Percentiles rank a stretch among this genome's conserved stretches.
Evolutionary conservation across 108 stramenopile species (phyloP).

Genomic region (Discostella pseudostelligera): DNA sequence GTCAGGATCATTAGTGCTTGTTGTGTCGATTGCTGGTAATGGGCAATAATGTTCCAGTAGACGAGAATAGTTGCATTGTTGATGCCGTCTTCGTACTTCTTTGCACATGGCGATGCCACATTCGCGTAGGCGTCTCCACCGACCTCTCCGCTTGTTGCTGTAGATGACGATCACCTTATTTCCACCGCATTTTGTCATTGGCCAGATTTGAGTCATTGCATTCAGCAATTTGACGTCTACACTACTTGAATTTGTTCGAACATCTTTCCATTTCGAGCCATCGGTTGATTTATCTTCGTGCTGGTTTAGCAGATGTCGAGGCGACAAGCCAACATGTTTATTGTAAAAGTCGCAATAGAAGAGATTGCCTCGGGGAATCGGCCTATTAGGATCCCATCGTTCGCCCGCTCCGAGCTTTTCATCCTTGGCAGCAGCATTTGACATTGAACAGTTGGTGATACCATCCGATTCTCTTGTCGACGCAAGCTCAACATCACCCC

Average conservation of each 20-base stretch:
- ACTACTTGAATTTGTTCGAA: constrained; percentile 17
- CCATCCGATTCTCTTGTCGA: background rate
- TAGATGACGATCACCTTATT: background rate
- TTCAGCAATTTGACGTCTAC: constrained; percentile 35
- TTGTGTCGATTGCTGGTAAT: constrained; percentile 26
- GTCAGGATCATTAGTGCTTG: constrained; percentile 1
- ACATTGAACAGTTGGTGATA: background rate
- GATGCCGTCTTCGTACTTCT: constrained; percentile 44
- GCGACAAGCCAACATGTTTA: constrained; percentile 43
- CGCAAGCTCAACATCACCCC: background rate
- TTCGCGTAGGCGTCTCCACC: constrained; percentile 50
- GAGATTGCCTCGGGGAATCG: constrained; percentile 44
- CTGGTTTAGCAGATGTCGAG: constrained; percentile 40
- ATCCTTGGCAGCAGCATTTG: too few species aligned
- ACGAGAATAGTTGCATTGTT: constrained; percentile 66
- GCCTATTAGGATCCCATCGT: constrained; percentile 38
- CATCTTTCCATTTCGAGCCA: constrained; percentile 1
- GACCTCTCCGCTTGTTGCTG: constrained; percentile 38
- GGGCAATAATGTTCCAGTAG: constrained; percentile 67
- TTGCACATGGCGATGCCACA: constrained; percentile 56
- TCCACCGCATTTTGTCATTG: constrained; percentile 7
- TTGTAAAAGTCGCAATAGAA: constrained; percentile 49
- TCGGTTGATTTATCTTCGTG: background rate
- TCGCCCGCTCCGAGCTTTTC: too few species aligned
- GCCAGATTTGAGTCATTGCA: constrained; percentile 37